phyloP scores from a whole-genome alignment of 2,329 filamentous ascomycete species.

The Ambrosiella beaveri region DNA sequence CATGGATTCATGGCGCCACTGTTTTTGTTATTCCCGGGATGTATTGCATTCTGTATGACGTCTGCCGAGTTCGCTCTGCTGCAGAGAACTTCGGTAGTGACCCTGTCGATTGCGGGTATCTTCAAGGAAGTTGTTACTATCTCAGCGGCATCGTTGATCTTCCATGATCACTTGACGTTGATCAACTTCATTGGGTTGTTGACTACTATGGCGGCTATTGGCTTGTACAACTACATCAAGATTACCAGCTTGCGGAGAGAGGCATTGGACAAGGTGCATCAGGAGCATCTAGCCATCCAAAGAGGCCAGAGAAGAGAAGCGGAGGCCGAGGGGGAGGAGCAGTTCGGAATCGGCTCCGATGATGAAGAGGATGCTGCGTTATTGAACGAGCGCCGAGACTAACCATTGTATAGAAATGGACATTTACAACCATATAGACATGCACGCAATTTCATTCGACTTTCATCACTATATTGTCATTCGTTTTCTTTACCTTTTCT shows the following conservation, averaged over 20 bases:
- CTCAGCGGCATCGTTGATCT: conserved; percentile 68
- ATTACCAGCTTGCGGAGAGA: conserved; percentile 75
- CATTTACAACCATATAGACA: background rate
- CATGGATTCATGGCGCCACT: conserved; percentile 54
- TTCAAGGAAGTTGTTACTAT: conserved; percentile 99
- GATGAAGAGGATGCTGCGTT: conserved; percentile 11
- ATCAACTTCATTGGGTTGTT: conserved; percentile 77
- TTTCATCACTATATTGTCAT: background rate
- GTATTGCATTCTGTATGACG: conserved; percentile 91
- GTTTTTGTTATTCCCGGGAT: conserved; percentile 76
- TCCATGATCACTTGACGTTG: conserved; percentile 70
- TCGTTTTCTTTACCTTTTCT: background rate
- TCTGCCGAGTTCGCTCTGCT: conserved; percentile 88
- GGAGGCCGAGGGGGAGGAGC: conserved; percentile 68
- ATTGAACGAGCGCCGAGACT: background rate
- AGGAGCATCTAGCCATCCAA: conserved; percentile 34
- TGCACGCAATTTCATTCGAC: background rate
- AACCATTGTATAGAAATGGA: background rate
- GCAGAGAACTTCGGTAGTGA: conserved; percentile 89
- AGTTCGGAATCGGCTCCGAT: conserved; percentile 62
- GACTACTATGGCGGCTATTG: conserved; percentile 78
- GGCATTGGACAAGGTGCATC: conserved; percentile 37
- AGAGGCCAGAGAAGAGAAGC: conserved; percentile 78
- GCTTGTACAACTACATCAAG: conserved; percentile 87
- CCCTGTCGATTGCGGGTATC: conserved; percentile 87